Evolutionary conservation across 805 yeast genomes (phyloP).

Genomic region (Saccharomycopsis sp.): DNA sequence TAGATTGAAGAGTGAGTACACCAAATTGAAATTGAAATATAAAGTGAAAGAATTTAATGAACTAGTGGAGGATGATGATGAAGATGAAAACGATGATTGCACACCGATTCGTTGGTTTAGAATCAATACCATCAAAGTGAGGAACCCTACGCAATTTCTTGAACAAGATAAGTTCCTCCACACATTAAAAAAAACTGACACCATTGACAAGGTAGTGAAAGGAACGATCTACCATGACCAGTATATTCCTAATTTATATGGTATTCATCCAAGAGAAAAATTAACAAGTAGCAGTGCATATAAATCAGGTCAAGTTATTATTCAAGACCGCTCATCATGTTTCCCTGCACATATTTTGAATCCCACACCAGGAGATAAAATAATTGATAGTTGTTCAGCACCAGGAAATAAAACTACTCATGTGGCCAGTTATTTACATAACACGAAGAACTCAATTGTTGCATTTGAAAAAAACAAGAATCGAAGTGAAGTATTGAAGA

Average conservation of each 20-base stretch:
- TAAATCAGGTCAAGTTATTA: conserved; percentile 68
- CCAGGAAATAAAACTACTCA: conserved; percentile 99
- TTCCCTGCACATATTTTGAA: conserved; percentile 84
- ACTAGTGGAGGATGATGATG: conserved; percentile 45
- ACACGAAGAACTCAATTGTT: conserved; percentile 33
- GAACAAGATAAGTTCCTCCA: conserved; percentile 33
- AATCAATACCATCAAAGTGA: conserved; percentile 55
- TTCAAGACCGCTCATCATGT: conserved; percentile 96
- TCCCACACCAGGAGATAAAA: conserved; percentile 50
- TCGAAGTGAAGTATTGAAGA: conserved; percentile 61
- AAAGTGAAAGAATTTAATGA: conserved; percentile 53
- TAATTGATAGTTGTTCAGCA: conserved; percentile 94
- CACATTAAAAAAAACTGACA: conserved; percentile 39
- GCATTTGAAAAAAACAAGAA: conserved; percentile 86
- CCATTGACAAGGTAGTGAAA: conserved; percentile 35
- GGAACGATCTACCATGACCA: conserved; percentile 69
- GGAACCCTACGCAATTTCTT: conserved; percentile 24
- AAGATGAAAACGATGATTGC: conserved; percentile 33
- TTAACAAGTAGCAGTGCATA: conserved; percentile 66
- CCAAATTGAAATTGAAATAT: conserved; percentile 65
- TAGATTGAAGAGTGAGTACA: conserved; percentile 74
- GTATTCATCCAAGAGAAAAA: conserved; percentile 70
- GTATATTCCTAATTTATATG: conserved; percentile 69
- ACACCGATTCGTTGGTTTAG: conserved; percentile 81
- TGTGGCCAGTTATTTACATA: conserved; percentile 58